These are phyloP conservation scores for Irpex sp. DNA, from an alignment of 1,284 basidiomycete species.

Conservation along the genomic window DNA sequence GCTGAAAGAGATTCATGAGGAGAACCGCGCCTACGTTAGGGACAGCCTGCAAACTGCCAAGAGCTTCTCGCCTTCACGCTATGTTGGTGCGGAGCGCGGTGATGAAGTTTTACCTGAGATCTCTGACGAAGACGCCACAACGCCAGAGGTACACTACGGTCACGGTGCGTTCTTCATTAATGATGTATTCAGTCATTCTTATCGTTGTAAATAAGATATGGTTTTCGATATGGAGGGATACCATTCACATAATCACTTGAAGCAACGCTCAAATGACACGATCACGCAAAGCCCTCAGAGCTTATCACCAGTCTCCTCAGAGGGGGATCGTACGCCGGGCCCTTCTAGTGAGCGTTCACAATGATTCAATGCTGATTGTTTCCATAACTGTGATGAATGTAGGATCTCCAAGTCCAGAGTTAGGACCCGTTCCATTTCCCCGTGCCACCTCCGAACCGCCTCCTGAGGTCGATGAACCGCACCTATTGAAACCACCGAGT, in stretches of 20 bases:
- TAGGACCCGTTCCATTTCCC: slow-evolving; percentile 30
- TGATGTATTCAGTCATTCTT: slow-evolving; percentile 1
- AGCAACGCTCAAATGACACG: slow-evolving; percentile 37
- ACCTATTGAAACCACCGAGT: slow-evolving; percentile 1
- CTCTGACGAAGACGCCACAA: slow-evolving; percentile 42
- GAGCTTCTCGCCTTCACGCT: slow-evolving; percentile 13
- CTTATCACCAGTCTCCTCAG: background rate
- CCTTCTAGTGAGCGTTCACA: slow-evolving; percentile 12
- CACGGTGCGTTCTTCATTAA: slow-evolving; percentile 36
- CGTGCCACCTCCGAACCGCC: slow-evolving; percentile 60
- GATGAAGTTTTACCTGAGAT: slow-evolving; percentile 52
- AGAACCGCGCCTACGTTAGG: slow-evolving; percentile 17
- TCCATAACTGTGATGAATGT: background rate
- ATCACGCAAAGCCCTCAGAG: slow-evolving; percentile 20
- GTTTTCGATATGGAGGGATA: slow-evolving; percentile 68
- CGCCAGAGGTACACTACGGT: slow-evolving; percentile 67
- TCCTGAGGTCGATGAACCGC: slow-evolving; percentile 32
- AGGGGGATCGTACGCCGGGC: slow-evolving; percentile 13
- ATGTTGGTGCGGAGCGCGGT: slow-evolving; percentile 28
- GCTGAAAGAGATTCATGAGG: slow-evolving; percentile 19
- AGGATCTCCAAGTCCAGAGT: slow-evolving; percentile 16
- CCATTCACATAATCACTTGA: slow-evolving; percentile 51
- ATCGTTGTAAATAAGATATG: slow-evolving; percentile 39
- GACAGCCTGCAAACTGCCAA: slow-evolving; percentile 24
- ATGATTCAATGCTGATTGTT: background rate